These are phyloP conservation scores for Microascus cirrosus DNA, from an alignment of 2,329 filamentous ascomycete species.

Conservation along the genomic window DNA sequence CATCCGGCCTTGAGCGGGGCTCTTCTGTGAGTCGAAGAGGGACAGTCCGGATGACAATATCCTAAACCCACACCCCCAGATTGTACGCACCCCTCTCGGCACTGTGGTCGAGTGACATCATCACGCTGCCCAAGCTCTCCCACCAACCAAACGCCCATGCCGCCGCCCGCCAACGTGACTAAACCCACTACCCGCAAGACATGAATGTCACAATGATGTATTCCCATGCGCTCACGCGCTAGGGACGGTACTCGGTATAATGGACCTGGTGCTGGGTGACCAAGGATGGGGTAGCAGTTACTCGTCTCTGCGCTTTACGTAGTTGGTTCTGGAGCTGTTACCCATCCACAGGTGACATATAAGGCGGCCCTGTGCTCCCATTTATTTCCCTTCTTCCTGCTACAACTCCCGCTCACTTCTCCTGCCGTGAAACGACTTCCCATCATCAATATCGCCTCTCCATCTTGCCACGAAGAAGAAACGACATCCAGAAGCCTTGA, in stretches of 20 bases:
- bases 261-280: neutral
- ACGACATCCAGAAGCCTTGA: neutral
- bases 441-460: neutral
- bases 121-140: neutral
- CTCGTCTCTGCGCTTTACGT: neutral
- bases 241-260: neutral
- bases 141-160: neutral
- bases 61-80: neutral
- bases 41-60: neutral
- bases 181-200: neutral
- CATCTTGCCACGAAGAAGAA: constrained; percentile 3
- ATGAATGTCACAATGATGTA: constrained; percentile 5
- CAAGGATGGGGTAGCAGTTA: neutral
- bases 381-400: neutral
- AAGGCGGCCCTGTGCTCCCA: neutral
- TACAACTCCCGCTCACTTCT: neutral
- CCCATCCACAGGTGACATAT: neutral
- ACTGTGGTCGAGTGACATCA: constrained; percentile 1
- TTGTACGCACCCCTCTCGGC: neutral
- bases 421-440: neutral
- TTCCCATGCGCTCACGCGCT: neutral
- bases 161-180: neutral
- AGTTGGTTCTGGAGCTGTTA: neutral
- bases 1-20: neutral
- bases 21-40: neutral